Percentiles rank a stretch among this genome's conserved stretches.
Conservation (phyloP, 1,284 basidiomycete genomes). For the Phylloboletellus chloephorus region DNA sequence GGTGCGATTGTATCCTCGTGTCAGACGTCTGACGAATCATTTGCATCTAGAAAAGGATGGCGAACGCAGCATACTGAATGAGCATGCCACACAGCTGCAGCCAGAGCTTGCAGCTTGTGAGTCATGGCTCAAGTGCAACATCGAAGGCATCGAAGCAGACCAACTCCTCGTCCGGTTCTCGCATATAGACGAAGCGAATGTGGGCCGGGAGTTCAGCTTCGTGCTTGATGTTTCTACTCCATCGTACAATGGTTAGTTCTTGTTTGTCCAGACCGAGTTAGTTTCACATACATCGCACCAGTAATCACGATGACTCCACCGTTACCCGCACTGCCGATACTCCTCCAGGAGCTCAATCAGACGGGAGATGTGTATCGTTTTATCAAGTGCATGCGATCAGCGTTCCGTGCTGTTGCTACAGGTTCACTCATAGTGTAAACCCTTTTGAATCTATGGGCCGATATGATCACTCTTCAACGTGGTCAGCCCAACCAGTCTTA, state of each 20-base stretch:
- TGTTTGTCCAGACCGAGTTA: not conserved
- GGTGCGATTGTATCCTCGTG: conserved; percentile 37
- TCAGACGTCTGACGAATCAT: not conserved
- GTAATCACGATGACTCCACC: conserved; percentile 66
- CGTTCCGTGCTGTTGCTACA: conserved; percentile 32
- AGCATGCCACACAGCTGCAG: conserved; percentile 49
- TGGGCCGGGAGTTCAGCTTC: conserved; percentile 63
- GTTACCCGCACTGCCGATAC: conserved; percentile 55
- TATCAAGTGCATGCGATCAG: conserved; percentile 49
- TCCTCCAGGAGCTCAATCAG: conserved; percentile 61
- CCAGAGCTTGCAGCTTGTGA: conserved; percentile 60
- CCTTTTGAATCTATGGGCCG: not conserved
- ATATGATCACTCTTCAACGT: conserved; percentile 27
- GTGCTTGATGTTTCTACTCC: conserved; percentile 66
- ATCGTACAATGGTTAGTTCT: conserved; percentile 60
- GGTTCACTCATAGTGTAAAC: conserved; percentile 2
- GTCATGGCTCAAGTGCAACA: conserved; percentile 52
- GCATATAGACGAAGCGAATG: conserved; percentile 54
- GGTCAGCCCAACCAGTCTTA: conserved; percentile 60
- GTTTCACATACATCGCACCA: conserved; percentile 26
- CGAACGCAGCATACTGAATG: conserved; percentile 58
- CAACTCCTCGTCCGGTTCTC: conserved; percentile 71
- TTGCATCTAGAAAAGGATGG: conserved; percentile 59
- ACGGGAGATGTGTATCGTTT: conserved; percentile 59
- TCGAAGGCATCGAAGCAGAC: conserved; percentile 73